Evolutionary conservation across 164 flowering plant species (phyloP).

Genomic region (Berberis vulgaris): DNA sequence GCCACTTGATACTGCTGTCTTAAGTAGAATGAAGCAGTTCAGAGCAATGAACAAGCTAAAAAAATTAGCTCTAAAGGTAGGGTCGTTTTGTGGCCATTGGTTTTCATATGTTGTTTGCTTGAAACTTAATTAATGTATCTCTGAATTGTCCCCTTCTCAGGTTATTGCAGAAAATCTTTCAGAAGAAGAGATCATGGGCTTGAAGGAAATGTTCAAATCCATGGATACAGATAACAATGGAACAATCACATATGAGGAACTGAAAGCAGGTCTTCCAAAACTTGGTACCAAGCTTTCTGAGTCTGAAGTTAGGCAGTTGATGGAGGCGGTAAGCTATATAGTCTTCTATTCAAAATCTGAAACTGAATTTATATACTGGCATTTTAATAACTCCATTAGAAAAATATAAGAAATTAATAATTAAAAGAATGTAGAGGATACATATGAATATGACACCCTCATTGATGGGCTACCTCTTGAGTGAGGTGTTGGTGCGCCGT

Average conservation of each 20-base stretch:
- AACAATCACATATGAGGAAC: constrained; percentile 85
- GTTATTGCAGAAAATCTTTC: constrained; percentile 96
- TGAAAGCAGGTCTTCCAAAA: constrained; percentile 88
- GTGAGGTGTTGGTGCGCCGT: too few relatives aligned
- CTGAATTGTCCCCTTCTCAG: constrained; percentile 29
- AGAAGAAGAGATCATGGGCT: constrained; percentile 93
- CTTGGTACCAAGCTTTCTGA: constrained; percentile 90
- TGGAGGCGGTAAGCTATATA: constrained; percentile 78
- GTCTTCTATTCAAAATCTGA: not conserved
- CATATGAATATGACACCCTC: too few relatives aligned
- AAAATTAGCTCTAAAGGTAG: constrained; percentile 86
- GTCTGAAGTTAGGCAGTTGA: constrained; percentile 79
- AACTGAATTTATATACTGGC: too few relatives aligned
- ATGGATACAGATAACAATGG: constrained; percentile 97
- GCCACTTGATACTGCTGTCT: constrained; percentile 86
- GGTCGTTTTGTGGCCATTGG: constrained; percentile 2
- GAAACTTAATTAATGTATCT: not conserved
- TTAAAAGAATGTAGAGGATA: too few relatives aligned
- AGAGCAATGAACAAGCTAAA: constrained; percentile 94
- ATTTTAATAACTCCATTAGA: too few relatives aligned
- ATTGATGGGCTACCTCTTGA: too few relatives aligned
- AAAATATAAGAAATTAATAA: too few relatives aligned
- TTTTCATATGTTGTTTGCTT: not conserved
- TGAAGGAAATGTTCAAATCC: constrained; percentile 96
- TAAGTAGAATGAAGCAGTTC: constrained; percentile 90